Evolutionary conservation across 768 basidiomycete genomes (phyloP), one percentile per base, ranked within the genome.

Genomic region (Naganishia onofrii): DNA sequence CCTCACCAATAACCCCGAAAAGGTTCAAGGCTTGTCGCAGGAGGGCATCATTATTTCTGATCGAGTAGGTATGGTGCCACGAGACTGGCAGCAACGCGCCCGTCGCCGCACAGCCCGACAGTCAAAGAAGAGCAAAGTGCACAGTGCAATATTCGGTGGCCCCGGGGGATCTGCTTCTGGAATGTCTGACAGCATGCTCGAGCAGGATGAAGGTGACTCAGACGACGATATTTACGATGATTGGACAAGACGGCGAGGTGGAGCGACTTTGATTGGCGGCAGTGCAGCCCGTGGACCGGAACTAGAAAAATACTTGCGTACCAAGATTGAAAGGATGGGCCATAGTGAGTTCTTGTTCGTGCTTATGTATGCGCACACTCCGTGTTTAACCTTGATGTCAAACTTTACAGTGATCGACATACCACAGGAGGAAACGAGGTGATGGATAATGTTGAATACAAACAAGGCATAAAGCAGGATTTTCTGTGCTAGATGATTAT

Each of bases 1-100:
- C 73, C 82, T 99, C 81, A 99, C 96, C 70, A 99, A 99, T 82
- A 99, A 99, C 81, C 96, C 96, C 12, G 94, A 94, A 82, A 99
- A 99, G 83, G 89, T 99, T 51, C 85, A 87, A 72, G 93, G 93
- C 54, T 82, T 98, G 74, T 86, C 89, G 81, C 85, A 84, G 75
- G 95, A 97, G 80, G 91, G 92, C 3, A 84, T 99, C 65, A 82
- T 80, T 21, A 86, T 99, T 23, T 83, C 84, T 4, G 93, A 98
- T 81, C 87, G 93, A 17, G 91, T 97, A 8, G 85, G 90, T 55
- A 98, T 99, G 95, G 88, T 97, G 13, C 96, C 96, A 21, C 84
- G 92, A 67, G 89, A 89, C 73, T 99, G 96, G 95, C 81, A 82
- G 73, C 74, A 74, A 26, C 69, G 71, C 73, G 73, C 46, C 56